Conservation (phyloP, 768 basidiomycete species). For the Termitomyces bulborhizus region DNA sequence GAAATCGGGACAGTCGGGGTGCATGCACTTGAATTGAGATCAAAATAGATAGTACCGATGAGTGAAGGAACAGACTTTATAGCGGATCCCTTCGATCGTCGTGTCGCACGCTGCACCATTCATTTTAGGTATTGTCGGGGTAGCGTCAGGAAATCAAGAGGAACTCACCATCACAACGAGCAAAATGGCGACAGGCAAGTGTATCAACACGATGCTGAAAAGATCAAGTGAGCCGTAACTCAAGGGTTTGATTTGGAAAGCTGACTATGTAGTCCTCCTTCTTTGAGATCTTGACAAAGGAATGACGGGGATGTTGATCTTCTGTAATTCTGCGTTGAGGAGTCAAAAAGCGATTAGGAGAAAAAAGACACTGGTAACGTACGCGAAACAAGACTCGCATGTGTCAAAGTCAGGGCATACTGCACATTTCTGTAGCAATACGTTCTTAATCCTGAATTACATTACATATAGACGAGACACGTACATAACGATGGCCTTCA, state of each 20-base stretch:
- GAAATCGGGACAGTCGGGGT: constrained; percentile 69
- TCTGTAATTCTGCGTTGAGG: constrained; percentile 42
- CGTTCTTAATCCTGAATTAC: background rate
- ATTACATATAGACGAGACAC: constrained; percentile 16
- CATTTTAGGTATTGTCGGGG: background rate
- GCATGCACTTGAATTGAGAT: constrained; percentile 56
- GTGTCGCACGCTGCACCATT: constrained; percentile 35
- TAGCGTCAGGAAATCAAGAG: background rate
- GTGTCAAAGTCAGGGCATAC: constrained; percentile 83
- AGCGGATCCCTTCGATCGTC: constrained; percentile 57
- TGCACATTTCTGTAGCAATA: constrained; percentile 57
- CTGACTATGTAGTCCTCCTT: constrained; percentile 54
- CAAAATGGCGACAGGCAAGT: constrained; percentile 34
- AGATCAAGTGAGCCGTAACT: background rate
- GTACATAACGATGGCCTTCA: constrained; percentile 65
- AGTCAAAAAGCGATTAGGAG: background rate
- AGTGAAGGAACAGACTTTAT: constrained; percentile 45
- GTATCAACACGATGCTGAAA: constrained; percentile 19
- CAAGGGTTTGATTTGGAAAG: background rate
- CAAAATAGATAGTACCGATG: background rate
- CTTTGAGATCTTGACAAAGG: constrained; percentile 59
- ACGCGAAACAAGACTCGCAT: constrained; percentile 66
- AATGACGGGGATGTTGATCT: constrained; percentile 73
- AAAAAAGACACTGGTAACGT: constrained; percentile 6
- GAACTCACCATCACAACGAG: constrained; percentile 52